A percentile compares a stretch with the other conserved stretches of the same genome.
These are phyloP conservation scores for Backusella tuberculispora DNA, from an alignment of 192 early-diverging fungal species.

Conservation along the genomic window DNA sequence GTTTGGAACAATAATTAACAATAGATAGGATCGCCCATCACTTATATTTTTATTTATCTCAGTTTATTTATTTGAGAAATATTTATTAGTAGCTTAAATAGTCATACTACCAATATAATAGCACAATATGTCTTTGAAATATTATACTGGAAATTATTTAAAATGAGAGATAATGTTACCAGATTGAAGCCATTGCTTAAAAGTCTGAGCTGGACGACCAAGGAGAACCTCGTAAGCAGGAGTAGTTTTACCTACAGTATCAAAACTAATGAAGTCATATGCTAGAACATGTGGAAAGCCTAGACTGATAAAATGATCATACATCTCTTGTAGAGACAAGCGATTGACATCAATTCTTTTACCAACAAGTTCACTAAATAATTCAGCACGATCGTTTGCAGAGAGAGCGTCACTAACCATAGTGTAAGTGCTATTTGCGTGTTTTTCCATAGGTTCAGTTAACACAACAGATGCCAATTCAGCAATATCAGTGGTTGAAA, in stretches of 20 bases:
- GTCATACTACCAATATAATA: no score
- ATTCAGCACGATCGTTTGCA: neutral
- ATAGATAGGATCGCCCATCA: no score
- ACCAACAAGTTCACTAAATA: neutral
- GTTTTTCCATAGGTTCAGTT: neutral
- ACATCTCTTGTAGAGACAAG: neutral
- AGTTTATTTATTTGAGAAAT: no score
- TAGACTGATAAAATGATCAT: neutral
- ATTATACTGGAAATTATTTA: no score
- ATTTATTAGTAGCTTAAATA: no score
- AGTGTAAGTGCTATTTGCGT: neutral
- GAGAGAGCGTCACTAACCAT: neutral
- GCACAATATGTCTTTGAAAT: no score
- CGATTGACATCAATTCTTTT: neutral
- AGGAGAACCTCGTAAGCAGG: neutral
- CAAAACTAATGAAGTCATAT: no score
- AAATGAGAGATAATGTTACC: no score
- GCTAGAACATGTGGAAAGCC: neutral
- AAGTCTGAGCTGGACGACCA: slow-evolving; percentile 4
- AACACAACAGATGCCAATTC: neutral
- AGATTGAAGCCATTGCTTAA: neutral
- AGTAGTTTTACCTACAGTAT: neutral
- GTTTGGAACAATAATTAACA: no score
- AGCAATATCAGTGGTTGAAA: neutral
- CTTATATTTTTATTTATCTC: no score